These are phyloP conservation scores for Hypseocharis bilobata DNA, from an alignment of 441 rosid species.

Conservation along the genomic window DNA sequence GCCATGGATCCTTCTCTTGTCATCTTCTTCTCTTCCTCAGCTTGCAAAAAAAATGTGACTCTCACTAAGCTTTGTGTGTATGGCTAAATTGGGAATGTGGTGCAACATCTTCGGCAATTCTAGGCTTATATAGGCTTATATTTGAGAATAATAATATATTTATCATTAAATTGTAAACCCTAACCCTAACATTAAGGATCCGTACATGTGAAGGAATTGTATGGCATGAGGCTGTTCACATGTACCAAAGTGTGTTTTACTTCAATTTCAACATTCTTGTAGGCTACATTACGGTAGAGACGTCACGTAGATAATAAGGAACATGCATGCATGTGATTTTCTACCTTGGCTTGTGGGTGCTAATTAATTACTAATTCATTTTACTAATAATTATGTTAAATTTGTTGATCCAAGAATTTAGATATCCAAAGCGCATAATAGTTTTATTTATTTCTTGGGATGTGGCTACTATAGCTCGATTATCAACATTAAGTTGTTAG, in stretches of 20 bases:
- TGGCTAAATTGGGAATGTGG: neutral
- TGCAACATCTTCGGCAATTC: neutral
- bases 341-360: slow-evolving; percentile 25
- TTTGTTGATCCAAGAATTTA: slow-evolving; percentile 24
- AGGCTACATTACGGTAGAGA: slow-evolving; percentile 19
- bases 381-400: slow-evolving; percentile 2
- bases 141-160: neutral
- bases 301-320: slow-evolving; percentile 14
- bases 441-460: neutral
- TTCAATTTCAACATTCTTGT: slow-evolving; percentile 22
- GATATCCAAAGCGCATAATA: slow-evolving; percentile 2
- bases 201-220: slow-evolving; percentile 23
- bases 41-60: no score
- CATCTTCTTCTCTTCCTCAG: slow-evolving; percentile 17
- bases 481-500: no score
- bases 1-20: neutral
- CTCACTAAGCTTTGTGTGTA: no score
- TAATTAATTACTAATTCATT: neutral
- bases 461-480: neutral
- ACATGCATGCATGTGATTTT: slow-evolving; percentile 39
- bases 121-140: neutral
- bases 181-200: slow-evolving; percentile 4
- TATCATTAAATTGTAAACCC: neutral
- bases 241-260: slow-evolving; percentile 25
- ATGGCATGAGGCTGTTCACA: slow-evolving; percentile 26